phyloP scores from a whole-genome alignment of 225 moss, liverwort and hornwort species.

The Sphagnum tenellum region DNA sequence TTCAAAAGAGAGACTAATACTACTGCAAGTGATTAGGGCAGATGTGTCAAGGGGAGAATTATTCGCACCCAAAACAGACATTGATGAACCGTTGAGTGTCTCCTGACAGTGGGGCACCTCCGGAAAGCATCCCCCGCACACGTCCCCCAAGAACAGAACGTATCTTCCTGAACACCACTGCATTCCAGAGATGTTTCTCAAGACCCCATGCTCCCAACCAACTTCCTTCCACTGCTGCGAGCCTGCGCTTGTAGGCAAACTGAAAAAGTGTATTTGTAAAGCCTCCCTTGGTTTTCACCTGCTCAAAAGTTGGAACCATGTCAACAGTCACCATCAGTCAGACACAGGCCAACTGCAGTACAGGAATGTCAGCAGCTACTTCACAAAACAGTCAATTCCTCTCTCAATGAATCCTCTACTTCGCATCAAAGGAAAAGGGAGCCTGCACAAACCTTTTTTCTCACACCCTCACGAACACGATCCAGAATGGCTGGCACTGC shows the following conservation, averaged over 20 bases:
- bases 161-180: constrained; percentile 80
- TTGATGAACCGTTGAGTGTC: constrained; percentile 99
- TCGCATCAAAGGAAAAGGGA: neutral
- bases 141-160: constrained; percentile 82
- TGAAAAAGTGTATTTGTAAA: constrained; percentile 65
- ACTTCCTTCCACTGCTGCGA: constrained; percentile 71
- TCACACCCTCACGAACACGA: constrained; percentile 88
- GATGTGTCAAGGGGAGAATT: no score
- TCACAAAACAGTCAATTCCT: neutral
- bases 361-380: neutral
- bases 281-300: constrained; percentile 83
- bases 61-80: constrained; percentile 72
- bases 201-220: constrained; percentile 89
- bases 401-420: neutral
- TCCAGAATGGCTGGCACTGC: constrained; percentile 99
- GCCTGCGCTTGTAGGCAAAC: constrained; percentile 72
- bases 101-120: constrained; percentile 86
- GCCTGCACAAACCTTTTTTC: constrained; percentile 51
- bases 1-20: no score
- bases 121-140: constrained; percentile 81
- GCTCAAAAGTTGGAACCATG: constrained; percentile 3
- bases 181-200: constrained; percentile 67
- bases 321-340: neutral
- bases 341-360: neutral
- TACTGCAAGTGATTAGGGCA: no score